These are phyloP conservation scores for Tremella fuciformis DNA, from an alignment of 768 basidiomycete species.

Conservation along the genomic window DNA sequence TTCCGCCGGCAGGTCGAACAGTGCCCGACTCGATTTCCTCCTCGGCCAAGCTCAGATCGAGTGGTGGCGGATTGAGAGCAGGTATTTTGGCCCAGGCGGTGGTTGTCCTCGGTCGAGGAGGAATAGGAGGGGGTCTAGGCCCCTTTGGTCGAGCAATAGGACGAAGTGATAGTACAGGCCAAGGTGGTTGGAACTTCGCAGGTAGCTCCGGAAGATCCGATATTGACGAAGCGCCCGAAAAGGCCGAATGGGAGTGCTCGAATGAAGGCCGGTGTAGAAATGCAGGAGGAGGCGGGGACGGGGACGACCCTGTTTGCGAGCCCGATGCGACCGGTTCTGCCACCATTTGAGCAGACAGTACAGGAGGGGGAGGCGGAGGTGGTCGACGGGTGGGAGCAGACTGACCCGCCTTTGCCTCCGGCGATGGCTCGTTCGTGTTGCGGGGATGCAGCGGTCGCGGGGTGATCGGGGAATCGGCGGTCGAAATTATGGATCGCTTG, in stretches of 20 bases:
- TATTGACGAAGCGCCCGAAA: slow-evolving; percentile 20
- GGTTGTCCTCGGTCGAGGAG: slow-evolving; percentile 20
- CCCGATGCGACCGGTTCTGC: neutral
- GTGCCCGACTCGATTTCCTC: neutral
- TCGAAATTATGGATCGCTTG: slow-evolving; percentile 23
- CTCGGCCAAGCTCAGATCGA: neutral
- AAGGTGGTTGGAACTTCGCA: slow-evolving; percentile 5
- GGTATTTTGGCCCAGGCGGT: neutral
- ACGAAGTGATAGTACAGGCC: too few species aligned
- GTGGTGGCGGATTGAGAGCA: neutral
- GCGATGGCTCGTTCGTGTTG: neutral
- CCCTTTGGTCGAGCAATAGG: slow-evolving; percentile 20
- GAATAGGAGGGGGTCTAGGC: slow-evolving; percentile 38
- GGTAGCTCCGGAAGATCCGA: slow-evolving; percentile 14
- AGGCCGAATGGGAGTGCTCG: slow-evolving; percentile 12
- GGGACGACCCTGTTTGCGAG: neutral
- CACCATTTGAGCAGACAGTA: slow-evolving; percentile 1
- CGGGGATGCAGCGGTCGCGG: slow-evolving; percentile 18
- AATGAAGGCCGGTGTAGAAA: slow-evolving; percentile 7
- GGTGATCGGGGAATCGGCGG: slow-evolving; percentile 31
- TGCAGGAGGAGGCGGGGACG: slow-evolving; percentile 24
- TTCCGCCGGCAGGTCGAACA: slow-evolving; percentile 17
- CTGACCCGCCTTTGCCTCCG: slow-evolving; percentile 5
- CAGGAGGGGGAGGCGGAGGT: slow-evolving; percentile 23
- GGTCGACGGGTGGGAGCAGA: slow-evolving; percentile 29